Evolutionary conservation across 2,329 filamentous ascomycete genomes (phyloP).

Genomic region (Fusarium sp.): DNA sequence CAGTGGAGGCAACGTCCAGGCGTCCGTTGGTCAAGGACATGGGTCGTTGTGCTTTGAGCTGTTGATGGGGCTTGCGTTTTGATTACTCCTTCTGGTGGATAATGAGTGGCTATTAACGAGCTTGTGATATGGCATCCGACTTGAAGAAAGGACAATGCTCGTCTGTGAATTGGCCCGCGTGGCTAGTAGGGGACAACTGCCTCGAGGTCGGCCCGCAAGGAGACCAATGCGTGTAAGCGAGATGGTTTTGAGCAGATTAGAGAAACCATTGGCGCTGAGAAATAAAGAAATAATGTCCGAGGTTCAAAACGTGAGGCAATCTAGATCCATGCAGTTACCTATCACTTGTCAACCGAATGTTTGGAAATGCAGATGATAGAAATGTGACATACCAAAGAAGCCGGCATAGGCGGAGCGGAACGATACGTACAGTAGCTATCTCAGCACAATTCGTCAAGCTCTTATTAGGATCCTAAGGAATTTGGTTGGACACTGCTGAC

Average conservation of each 20-base stretch:
- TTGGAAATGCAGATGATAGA: conserved; percentile 13
- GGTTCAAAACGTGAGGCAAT: conserved; percentile 35
- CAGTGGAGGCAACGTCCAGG: conserved; percentile 14
- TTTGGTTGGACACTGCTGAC: conserved; percentile 7
- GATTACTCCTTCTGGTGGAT: conserved; percentile 3
- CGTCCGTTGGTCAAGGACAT: conserved; percentile 10
- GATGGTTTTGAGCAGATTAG: conserved; percentile 13
- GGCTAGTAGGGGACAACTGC: conserved; percentile 6
- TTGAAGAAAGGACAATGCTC: conserved; percentile 16
- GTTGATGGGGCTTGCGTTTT: conserved; percentile 9
- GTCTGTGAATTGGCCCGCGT: conserved; percentile 9
- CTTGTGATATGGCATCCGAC: conserved; percentile 4
- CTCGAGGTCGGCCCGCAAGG: conserved; percentile 18
- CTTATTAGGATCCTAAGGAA: not conserved
- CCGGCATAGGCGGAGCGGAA: conserved; percentile 1
- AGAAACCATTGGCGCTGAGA: not conserved
- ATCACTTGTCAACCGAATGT: conserved; percentile 7
- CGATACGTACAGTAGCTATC: not conserved
- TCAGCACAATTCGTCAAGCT: conserved; percentile 2
- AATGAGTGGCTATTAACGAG: conserved; percentile 6
- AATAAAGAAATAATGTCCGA: not conserved
- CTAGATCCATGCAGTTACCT: conserved; percentile 16
- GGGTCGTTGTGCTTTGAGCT: not conserved
- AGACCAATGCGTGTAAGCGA: conserved; percentile 27
- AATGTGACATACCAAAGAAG: conserved; percentile 1